Evolutionary conservation across 2,329 filamentous ascomycete genomes (phyloP), one percentile per base, ranked within the genome.

Genomic region (Fusarium abutilonis): DNA sequence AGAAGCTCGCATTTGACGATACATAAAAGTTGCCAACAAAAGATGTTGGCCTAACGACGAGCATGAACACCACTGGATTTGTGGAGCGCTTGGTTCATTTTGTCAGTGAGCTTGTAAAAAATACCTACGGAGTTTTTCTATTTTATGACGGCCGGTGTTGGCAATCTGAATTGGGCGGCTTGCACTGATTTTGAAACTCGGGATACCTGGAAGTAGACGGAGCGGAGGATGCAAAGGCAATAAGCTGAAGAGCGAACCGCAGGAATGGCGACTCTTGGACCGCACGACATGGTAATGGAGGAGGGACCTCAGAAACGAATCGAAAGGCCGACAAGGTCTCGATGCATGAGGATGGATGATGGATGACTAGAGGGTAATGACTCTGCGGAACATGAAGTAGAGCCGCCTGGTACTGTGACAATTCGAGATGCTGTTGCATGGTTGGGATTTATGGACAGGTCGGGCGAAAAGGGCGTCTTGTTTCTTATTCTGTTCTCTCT

Each of bases 51-150:
- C 45, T 64, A 54, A 63, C 52, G 52, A 56, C 55, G 56, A 63
- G 64, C 59, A 68, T 63, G 52, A 64, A 50, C 43, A 64, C 64
- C 66, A 69, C 46, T 64, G 52, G 52, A 41, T 46, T 52, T 45
- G 51, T 64, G 51, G 51, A 64, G 47, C 61, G 60, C 57, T 63
- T 67, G 52, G 44, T 60, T 65, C 59, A 51, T 60, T 54, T 63
- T 63, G 65, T 63, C 54, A 65, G 56, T 63, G 60, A 65, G 65
- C 67, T 70, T 70, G 67, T 70, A 70, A 60, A 58, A 70, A 70
- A 68, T 65, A 63, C 62, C 56, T 57, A 58, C 44, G 64, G 59
- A 64, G 56, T 59, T 66, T 63, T 52, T n/a, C 48, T 38, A 38
- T 53, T 62, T 66, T 52, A 61, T 66, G 60, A 69, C 51, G 63